Conservation (phyloP, 2,329 filamentous ascomycete genomes). For the Hypoxylon sp. region DNA sequence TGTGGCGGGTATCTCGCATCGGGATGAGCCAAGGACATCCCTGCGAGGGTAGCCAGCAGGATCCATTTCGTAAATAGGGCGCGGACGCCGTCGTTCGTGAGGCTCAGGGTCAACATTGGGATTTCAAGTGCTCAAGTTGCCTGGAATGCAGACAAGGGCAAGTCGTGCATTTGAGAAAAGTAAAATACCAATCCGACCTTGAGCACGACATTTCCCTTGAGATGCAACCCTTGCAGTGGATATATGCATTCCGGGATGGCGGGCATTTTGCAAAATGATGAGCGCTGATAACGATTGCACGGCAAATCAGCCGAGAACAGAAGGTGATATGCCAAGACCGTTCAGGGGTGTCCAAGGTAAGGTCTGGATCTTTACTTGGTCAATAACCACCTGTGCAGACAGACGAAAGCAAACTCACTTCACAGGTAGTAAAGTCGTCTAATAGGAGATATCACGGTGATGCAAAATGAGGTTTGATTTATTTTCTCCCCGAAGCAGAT, state of each 20-base stretch:
- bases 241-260: constrained; percentile 37
- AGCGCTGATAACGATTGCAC: constrained; percentile 42
- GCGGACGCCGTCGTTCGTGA: constrained; percentile 15
- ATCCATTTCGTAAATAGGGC: constrained; percentile 29
- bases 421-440: background rate
- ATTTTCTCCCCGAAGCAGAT: background rate
- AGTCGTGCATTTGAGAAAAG: constrained; percentile 28
- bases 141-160: constrained; percentile 22
- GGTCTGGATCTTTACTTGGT: constrained; percentile 17
- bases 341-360: constrained; percentile 23
- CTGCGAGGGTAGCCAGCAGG: constrained; percentile 30
- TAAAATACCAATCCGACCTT: constrained; percentile 22
- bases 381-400: constrained; percentile 9
- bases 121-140: constrained; percentile 31
- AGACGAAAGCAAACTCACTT: constrained; percentile 10
- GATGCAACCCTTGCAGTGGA: constrained; percentile 36
- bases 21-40: constrained; percentile 40
- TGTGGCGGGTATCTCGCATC: constrained; percentile 34
- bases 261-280: constrained; percentile 36
- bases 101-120: constrained; percentile 24
- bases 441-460: background rate
- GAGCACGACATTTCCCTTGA: constrained; percentile 36
- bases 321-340: constrained; percentile 46
- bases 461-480: background rate
- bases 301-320: constrained; percentile 47